phyloP scores from a whole-genome alignment of 148 eudicot species.

The Camellia japonica region DNA sequence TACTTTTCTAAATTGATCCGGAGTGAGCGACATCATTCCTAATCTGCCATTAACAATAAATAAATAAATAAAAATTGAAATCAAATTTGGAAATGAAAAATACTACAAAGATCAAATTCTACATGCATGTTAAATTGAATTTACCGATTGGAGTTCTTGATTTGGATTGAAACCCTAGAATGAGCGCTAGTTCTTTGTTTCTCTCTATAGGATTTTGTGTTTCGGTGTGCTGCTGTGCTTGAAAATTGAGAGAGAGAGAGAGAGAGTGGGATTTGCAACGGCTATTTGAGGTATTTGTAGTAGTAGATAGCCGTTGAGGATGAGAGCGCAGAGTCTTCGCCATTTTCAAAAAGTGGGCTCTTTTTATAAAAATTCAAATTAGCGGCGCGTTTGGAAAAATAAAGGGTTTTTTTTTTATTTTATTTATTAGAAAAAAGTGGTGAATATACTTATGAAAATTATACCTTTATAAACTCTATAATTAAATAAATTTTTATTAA shows the following conservation, averaged over 20 bases:
- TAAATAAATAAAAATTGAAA: too few relatives aligned
- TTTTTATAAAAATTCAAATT: constrained; percentile 10
- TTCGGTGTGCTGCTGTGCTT: neutral
- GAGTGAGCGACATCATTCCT: constrained; percentile 62
- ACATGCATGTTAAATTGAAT: neutral
- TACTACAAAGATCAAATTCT: neutral
- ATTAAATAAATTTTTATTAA: neutral
- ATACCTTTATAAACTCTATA: neutral
- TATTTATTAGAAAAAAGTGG: neutral
- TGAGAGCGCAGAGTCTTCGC: neutral
- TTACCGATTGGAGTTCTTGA: neutral
- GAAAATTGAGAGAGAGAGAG: neutral
- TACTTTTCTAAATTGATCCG: constrained; percentile 56
- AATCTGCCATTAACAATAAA: constrained; percentile 3
- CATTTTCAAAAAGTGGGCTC: constrained; percentile 4
- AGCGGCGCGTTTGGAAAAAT: constrained; percentile 6
- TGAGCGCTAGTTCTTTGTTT: neutral
- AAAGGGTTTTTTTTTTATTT: neutral
- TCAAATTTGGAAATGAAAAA: neutral
- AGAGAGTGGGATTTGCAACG: neutral
- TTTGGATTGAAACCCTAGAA: neutral
- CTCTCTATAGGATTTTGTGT: neutral
- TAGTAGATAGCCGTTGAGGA: constrained; percentile 3
- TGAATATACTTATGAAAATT: neutral
- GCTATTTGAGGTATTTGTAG: constrained; percentile 14